Base-by-base conservation (phyloP, 202 grass and related monocot genomes). In the Dendrocalamus latiflorus region DNA sequence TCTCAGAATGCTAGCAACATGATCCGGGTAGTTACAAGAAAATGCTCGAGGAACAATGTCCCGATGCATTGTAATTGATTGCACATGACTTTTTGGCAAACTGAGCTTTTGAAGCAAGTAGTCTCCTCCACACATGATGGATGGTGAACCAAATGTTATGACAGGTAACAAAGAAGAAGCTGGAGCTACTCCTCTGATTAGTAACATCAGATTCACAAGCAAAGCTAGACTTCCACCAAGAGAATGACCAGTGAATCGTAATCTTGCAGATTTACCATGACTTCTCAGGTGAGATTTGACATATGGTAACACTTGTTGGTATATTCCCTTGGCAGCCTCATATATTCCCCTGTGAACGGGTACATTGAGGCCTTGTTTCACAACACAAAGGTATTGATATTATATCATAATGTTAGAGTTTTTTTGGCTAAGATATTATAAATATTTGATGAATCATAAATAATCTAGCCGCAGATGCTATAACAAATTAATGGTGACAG, bases 1-100 rank as follows among this genome's bases (percentile, higher is more conserved):
- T 81, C 90, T 98, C 4, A 98, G 88, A 83, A 98, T 95, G 72
- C 78, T 92, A 58, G 87, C 83, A 33, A 98, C 85, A 82, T 98
- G 89, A 44, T 98, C 87, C 16, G 95, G 95, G 57, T 95, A 98
- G 37, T 93, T 89, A 74, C 95, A 98, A 0, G 93, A 95, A 34
- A 98, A 98, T 45, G 87, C 91, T 51, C 95, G 82, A 78, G 95
- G 95, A 50, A 98, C 95, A n/a, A 98, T 98, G 64, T 98, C 93
- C 9, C 95, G 88, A 16, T 98, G 95, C 89, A 95, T 90, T 14
- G 87, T 84, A 72, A 98, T 79, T 0, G 89, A 94, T 17, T 91
- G 90, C 53, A 98, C 87, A 81, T 98, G 93, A 42, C 86, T 90
- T 63, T 69, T 90, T 0, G 90, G 82, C 69, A 98, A 58, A 14